Conservation (phyloP, 2,329 filamentous ascomycete species). For the Annulohypoxylon truncatum region DNA sequence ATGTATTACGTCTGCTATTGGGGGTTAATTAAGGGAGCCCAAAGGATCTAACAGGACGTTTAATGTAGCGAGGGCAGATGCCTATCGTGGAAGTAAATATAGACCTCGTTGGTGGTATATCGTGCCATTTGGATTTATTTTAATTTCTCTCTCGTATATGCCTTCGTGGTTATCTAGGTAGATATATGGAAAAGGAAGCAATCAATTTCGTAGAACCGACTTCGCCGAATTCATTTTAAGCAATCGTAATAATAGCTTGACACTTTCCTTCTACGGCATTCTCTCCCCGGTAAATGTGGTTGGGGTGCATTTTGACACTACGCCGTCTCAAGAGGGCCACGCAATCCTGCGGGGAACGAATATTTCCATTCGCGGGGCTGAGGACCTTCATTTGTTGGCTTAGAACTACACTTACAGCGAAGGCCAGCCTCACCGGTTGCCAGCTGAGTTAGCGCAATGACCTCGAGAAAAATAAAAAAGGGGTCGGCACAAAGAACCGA, state of each 20-base stretch:
- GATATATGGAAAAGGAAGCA: background rate
- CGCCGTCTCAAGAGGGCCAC: conserved; percentile 24
- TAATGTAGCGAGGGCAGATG: background rate
- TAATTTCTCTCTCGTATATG: conserved; percentile 1
- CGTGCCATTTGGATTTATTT: background rate
- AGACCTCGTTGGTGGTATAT: conserved; percentile 8
- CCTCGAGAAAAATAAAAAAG: background rate
- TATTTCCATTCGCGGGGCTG: background rate
- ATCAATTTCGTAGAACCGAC: background rate
- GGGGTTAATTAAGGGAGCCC: background rate
- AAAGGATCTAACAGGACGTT: background rate
- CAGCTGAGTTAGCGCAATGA: background rate
- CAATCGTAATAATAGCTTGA: background rate
- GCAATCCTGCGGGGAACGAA: conserved; percentile 26
- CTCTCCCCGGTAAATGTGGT: background rate
- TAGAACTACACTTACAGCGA: background rate
- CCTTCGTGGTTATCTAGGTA: background rate
- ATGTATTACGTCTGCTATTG: background rate
- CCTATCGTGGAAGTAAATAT: background rate
- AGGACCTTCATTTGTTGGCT: background rate
- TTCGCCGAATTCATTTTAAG: background rate
- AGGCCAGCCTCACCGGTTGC: background rate
- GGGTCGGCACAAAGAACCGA: conserved; percentile 9
- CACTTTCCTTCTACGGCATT: conserved; percentile 15
- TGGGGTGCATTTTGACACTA: conserved; percentile 5